Base-by-base conservation (phyloP, 2,329 filamentous ascomycete genomes). In the Cladosporium sp. region DNA sequence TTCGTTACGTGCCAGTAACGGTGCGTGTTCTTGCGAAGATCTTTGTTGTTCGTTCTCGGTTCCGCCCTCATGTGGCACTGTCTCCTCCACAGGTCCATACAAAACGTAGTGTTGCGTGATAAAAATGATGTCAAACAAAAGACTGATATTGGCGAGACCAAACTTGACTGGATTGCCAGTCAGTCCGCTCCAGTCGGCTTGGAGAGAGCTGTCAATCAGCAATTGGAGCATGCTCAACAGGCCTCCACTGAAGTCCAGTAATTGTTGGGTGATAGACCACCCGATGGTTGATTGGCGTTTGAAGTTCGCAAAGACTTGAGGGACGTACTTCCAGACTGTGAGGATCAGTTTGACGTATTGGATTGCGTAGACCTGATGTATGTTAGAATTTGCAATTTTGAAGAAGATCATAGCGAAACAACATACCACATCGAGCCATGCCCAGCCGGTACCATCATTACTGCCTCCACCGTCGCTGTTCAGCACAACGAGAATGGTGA, bases 101-200 rank as follows among this genome's bases (percentile, higher is more conserved):
- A 95, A 67, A 30, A 91, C 72, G 61, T 91, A 97, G 69, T 97
- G 93, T 71, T 98, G 93, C 4, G 79, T 62, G 45, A 97, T 85
- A 65, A 97, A 97, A 42, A 95, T 75, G 27, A 86, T 56, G 65
- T 97, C 92, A 66, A 95, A 97, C 2, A 88, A 67, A 60, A 97
- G 85, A 51, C 84, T 89, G 39, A 95, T 81, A 62, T 95, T 92
- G 12, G 88, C 86, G 36, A 97, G 76, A 2, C 84, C 82, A 52
- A 97, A 82, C 72, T 97, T 98, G 59, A 93, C 85, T 0, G 90
- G 88, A 67, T 97, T 97, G 1, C 91, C 92, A 0, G 85, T 90
- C 51, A 97, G 77, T 18, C 92, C 93, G 41, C 84, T 86, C 91
- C 92, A 96, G 71, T 95, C 89, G 49, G 78, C 78, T 67, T 93